Conservation (phyloP, 495 filamentous ascomycete genomes). For the Penicillium desertorum region DNA sequence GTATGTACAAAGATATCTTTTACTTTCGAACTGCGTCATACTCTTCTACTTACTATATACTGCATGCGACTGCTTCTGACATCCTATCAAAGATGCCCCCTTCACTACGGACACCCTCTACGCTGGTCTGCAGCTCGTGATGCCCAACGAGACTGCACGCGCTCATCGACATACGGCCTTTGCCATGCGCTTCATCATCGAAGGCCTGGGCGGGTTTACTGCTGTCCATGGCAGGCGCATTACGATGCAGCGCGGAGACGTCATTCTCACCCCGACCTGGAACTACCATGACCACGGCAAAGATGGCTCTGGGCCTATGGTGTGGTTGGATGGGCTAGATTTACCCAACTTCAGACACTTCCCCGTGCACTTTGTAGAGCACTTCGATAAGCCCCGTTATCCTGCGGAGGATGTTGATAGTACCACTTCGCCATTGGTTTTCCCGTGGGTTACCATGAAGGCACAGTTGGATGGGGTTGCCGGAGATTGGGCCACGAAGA, state of each 20-base stretch:
- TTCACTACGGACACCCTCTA: constrained; percentile 55
- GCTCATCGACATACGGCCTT: constrained; percentile 53
- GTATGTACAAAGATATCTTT: constrained; percentile 22
- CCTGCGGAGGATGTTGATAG: constrained; percentile 42
- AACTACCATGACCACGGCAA: constrained; percentile 54
- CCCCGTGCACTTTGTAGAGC: constrained; percentile 51
- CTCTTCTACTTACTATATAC: background rate
- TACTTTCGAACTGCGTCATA: background rate
- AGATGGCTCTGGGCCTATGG: constrained; percentile 50
- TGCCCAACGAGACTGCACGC: constrained; percentile 49
- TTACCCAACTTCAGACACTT: constrained; percentile 45
- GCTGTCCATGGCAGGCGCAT: constrained; percentile 49
- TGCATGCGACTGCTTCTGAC: background rate
- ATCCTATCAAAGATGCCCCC: constrained; percentile 34
- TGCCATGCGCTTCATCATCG: constrained; percentile 53
- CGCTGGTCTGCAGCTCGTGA: constrained; percentile 50
- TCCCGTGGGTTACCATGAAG: constrained; percentile 43
- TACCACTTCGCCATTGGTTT: constrained; percentile 37
- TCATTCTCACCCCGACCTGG: constrained; percentile 53
- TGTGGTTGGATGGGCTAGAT: constrained; percentile 53
- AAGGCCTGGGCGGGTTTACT: constrained; percentile 50
- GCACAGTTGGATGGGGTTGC: constrained; percentile 25
- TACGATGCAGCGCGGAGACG: constrained; percentile 48
- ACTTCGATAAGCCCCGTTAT: constrained; percentile 42
- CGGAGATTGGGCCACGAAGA: constrained; percentile 27